phyloP scores from a whole-genome alignment of 2,329 filamentous ascomycete genomes.

The Epichloe uncinata region DNA sequence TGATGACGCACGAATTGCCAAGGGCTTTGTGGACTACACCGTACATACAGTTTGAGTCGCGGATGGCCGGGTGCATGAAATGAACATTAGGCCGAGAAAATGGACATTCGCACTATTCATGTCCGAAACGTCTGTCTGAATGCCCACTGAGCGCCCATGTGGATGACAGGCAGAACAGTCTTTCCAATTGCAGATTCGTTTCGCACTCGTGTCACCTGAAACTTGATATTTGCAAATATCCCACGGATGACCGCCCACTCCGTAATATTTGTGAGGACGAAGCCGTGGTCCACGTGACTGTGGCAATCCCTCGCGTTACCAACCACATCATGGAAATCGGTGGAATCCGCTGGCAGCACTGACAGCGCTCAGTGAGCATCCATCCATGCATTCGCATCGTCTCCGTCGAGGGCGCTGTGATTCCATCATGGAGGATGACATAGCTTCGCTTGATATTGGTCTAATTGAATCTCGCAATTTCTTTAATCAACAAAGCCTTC shows the following conservation, averaged over 20 bases:
- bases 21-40: not conserved
- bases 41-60: not conserved
- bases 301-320: not conserved
- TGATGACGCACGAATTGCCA: not conserved
- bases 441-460: not conserved
- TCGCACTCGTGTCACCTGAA: not conserved
- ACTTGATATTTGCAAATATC: no score
- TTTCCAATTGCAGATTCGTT: no score
- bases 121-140: not conserved
- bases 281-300: conserved; percentile 4
- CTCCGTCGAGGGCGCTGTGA: not conserved
- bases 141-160: no score
- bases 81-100: not conserved
- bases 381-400: not conserved
- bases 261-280: no score
- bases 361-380: not conserved
- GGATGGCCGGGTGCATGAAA: not conserved
- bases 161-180: not conserved
- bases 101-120: not conserved
- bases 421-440: not conserved
- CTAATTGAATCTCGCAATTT: not conserved
- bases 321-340: conserved; percentile 6
- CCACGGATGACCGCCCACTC: no score
- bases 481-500: not conserved
- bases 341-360: conserved; percentile 9